These are phyloP conservation scores for Scedosporium aurantiacum DNA, from an alignment of 2,329 filamentous ascomycete species.

Conservation along the genomic window DNA sequence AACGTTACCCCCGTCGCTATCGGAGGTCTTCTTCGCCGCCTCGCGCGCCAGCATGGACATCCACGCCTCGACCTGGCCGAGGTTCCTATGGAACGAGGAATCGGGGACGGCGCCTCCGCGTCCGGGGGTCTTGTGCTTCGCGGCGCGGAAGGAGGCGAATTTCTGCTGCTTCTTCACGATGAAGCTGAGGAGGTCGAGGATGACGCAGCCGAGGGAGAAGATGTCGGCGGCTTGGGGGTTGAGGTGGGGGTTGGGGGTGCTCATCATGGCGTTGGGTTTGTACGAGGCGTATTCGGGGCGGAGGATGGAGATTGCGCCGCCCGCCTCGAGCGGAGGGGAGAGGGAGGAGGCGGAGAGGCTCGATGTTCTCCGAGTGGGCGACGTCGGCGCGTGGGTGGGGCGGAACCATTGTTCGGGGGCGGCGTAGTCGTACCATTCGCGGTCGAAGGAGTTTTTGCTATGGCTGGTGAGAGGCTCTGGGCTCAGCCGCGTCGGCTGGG, in stretches of 20 bases:
- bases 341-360: slow-evolving; percentile 18
- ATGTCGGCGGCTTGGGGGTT: slow-evolving; percentile 54
- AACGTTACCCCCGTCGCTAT: slow-evolving; percentile 28
- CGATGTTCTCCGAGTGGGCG: slow-evolving; percentile 21
- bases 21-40: slow-evolving; percentile 34
- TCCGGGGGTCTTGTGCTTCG: slow-evolving; percentile 49
- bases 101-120: slow-evolving; percentile 53
- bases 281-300: slow-evolving; percentile 19
- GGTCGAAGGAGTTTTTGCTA: slow-evolving; percentile 41
- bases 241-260: slow-evolving; percentile 30
- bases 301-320: slow-evolving; percentile 24
- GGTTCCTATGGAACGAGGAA: slow-evolving; percentile 61
- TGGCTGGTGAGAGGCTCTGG: slow-evolving; percentile 28
- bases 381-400: slow-evolving; percentile 22
- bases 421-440: slow-evolving; percentile 61
- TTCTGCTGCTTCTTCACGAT: slow-evolving; percentile 55
- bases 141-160: slow-evolving; percentile 55
- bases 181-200: slow-evolving; percentile 60
- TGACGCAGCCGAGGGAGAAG: slow-evolving; percentile 63
- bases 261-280: slow-evolving; percentile 19
- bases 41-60: slow-evolving; percentile 50
- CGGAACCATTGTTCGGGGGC: slow-evolving; percentile 56
- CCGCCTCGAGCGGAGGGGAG: slow-evolving; percentile 22
- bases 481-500: slow-evolving; percentile 45
- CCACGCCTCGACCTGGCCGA: slow-evolving; percentile 59